Conservation (phyloP, 2,329 filamentous ascomycete genomes). For the Aphanoascus verrucosus region DNA sequence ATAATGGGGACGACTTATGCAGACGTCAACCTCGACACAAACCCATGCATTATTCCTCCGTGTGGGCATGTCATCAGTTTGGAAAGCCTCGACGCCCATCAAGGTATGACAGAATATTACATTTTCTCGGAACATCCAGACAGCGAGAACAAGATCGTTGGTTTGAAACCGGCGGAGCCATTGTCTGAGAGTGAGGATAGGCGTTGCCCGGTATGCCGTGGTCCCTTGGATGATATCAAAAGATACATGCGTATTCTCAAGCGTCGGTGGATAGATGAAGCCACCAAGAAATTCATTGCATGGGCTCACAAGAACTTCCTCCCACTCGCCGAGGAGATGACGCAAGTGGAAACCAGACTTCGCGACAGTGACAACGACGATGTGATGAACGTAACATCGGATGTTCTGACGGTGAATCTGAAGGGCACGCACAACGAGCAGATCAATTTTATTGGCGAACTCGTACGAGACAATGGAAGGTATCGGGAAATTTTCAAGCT, state of each 20-base stretch:
- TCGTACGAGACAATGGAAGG: not conserved
- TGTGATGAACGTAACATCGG: not conserved
- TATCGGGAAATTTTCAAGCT: not conserved
- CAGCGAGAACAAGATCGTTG: slow-evolving; percentile 19
- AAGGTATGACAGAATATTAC: slow-evolving; percentile 40
- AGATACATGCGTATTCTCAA: slow-evolving; percentile 5
- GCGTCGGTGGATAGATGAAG: slow-evolving; percentile 6
- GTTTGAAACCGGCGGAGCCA: not conserved
- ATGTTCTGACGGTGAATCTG: not conserved
- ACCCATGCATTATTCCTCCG: slow-evolving; percentile 50
- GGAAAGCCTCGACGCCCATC: slow-evolving; percentile 50
- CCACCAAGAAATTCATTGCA: slow-evolving; percentile 3
- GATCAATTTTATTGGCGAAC: not conserved
- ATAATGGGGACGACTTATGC: slow-evolving; percentile 45
- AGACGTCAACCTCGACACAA: slow-evolving; percentile 48
- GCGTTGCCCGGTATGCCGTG: slow-evolving; percentile 4
- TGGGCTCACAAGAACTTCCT: slow-evolving; percentile 5
- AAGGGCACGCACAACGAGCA: not conserved
- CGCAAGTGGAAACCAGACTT: not conserved
- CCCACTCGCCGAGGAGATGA: not conserved
- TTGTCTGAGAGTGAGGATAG: not conserved
- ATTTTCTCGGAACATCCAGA: slow-evolving; percentile 22
- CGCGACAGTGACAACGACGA: not conserved
- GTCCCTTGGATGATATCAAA: not conserved
- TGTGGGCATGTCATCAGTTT: slow-evolving; percentile 56